Base-by-base conservation (phyloP, 345 rosid genomes). In the Melastoma malabathricum region DNA sequence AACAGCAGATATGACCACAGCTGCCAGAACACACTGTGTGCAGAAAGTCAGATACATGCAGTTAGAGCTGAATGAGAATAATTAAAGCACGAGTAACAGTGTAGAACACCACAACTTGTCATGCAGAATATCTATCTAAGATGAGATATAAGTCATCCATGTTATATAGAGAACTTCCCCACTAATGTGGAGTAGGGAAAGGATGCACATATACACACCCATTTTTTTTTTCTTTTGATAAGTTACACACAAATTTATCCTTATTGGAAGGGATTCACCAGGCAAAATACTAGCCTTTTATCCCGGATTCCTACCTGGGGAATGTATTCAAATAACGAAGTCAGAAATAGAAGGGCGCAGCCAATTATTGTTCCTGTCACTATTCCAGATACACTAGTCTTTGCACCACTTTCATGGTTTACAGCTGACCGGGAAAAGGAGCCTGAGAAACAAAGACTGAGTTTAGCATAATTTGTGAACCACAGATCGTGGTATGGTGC, bases 391-490 rank as follows among this genome's bases (percentile, higher is more conserved):
- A 93, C 61, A 55, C 99, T 94, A 13, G 97, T 75, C 76, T 76
- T 93, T 15, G 97, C 94, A 58, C 96, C 99, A 71, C 88, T 85
- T 65, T 87, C 99, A 65, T 84, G 85, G 71, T 76, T 93, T 64
- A 88, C 99, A 17, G 99, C 99, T 60, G 99, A 93, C 73, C 99
- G 75, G 55, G 99, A 93, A 68, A 93, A 93, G 56, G 97, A 93
- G 60, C 97, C 97, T 88, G 70, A 66, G 8, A 27, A 46, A 17
- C 44, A 51, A 10, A 43, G 39, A 17, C 54, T 46, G 43, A 18
- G 38, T 17, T 34, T 34, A 34, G 41, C 12, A 34, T 34, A 9
- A 34, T 34, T 34, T 12, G 12, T 34, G 12, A 34, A 9, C 41
- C 41, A 34, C 2, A 12, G 12, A 5, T 34, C 41, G 6, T 34